Base-by-base conservation (phyloP, 192 early-diverging fungal species). In the Coemansia sp. region DNA sequence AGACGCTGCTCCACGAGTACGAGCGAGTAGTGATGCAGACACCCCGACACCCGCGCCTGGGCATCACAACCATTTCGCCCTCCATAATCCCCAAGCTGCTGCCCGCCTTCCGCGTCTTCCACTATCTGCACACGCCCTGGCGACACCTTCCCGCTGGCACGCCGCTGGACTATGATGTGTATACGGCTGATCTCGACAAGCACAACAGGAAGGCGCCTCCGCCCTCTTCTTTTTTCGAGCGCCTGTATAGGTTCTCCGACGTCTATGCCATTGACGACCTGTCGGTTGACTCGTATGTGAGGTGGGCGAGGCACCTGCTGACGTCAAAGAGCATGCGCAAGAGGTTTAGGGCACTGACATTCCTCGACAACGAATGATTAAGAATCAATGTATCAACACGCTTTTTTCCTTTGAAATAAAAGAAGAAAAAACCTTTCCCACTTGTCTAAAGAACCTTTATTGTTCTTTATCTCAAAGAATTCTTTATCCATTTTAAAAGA, bases 21-120 rank as follows among this genome's bases (percentile, higher is more conserved):
- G 65, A 76, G 35, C 68, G 44, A 6, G 74, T 76, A 4, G 19
- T 76, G 24, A 60, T 62, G 21, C 44, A 50, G 18, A 43, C 50
- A 3, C 42, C 64, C 1, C 32, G 32, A 1, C 36, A 60, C 27
- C 62, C 72, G 15, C 66, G 63, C 0, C 34, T 76, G 53, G 61
- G 65, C 29, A 58, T 79, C 2, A 75, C 82, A 7, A 71, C 76
- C 3, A 78, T 91, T 0, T 75, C 85, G 9, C 89, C 89, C 2
- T 83, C 86, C 40, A 78, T 91, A 0, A 64, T 91, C 9, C 89
- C 89, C 18, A 82, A 75, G 9, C 87, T 83, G 54, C 66, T 83
- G 43, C 89, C 87, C 3, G 68, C 81, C 0, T 85, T 88, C 53
- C 84, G 87, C n/a, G 67, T 88, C 0, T 83, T 83, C 37, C 63